These are phyloP conservation scores for Candida stauntonica DNA, from an alignment of 805 yeast species.

Conservation along the genomic window DNA sequence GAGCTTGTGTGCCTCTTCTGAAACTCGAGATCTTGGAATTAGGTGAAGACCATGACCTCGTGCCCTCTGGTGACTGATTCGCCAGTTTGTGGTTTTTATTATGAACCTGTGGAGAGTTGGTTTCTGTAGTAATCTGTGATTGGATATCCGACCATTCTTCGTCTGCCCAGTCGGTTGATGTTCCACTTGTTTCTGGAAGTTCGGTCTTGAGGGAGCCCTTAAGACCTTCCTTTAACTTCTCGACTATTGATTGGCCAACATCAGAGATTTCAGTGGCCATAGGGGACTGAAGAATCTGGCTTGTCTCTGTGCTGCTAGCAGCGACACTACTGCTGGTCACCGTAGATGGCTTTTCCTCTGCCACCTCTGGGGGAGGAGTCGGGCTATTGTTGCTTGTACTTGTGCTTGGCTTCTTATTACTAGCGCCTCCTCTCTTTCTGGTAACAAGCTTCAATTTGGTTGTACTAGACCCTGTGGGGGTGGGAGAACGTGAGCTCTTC, in stretches of 20 bases:
- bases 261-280: not conserved
- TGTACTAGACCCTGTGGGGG: conserved; percentile 9
- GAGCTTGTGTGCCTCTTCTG: conserved; percentile 14
- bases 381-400: not conserved
- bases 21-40: conserved; percentile 26
- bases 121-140: conserved; percentile 7
- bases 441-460: conserved; percentile 24
- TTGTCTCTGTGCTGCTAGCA: too few species aligned
- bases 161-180: conserved; percentile 5
- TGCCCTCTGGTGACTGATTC: conserved; percentile 8
- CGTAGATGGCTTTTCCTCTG: not conserved
- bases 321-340: too few species aligned
- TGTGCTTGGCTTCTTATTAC: not conserved
- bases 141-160: conserved; percentile 13
- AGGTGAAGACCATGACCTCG: conserved; percentile 22
- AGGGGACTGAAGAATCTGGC: too few species aligned
- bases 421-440: conserved; percentile 9
- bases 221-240: not conserved
- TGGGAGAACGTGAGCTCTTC: conserved; percentile 11
- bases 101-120: conserved; percentile 3
- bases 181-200: not conserved
- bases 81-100: not conserved
- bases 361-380: not conserved
- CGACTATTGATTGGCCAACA: not conserved
- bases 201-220: not conserved